A percentile compares a stretch with the other conserved stretches of the same genome.
phyloP scores from a whole-genome alignment of 1,284 basidiomycete species.

The Boletus semigastroideus region DNA sequence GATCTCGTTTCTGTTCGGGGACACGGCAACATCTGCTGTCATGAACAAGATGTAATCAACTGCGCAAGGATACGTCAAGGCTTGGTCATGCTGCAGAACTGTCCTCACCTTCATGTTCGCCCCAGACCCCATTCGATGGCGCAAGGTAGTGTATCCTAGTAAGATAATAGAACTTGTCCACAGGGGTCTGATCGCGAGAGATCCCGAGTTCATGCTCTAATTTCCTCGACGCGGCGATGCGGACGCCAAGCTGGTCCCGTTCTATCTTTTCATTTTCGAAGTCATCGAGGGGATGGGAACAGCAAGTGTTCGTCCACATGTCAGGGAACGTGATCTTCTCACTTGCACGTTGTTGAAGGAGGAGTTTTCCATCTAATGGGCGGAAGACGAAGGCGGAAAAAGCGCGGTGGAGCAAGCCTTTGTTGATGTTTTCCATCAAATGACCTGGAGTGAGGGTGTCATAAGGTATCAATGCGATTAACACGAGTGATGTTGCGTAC shows the following conservation, averaged over 20 bases:
- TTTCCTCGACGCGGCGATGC: constrained; percentile 90
- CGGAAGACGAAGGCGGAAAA: constrained; percentile 98
- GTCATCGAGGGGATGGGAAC: constrained; percentile 95
- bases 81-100: not conserved
- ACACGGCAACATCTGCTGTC: constrained; percentile 85
- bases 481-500: constrained; percentile 46
- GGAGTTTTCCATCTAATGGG: constrained; percentile 90
- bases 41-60: constrained; percentile 99
- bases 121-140: constrained; percentile 91
- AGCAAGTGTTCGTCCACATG: constrained; percentile 99
- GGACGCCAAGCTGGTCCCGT: constrained; percentile 81
- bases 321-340: constrained; percentile 99
- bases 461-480: not conserved
- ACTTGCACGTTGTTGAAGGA: constrained; percentile 91
- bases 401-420: constrained; percentile 94
- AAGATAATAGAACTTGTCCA: constrained; percentile 92
- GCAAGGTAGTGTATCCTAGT: constrained; percentile 98
- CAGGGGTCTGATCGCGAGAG: constrained; percentile 70
- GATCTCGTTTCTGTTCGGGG: constrained; percentile 90
- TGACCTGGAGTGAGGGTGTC: constrained; percentile 55
- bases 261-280: constrained; percentile 82
- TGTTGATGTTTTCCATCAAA: constrained; percentile 96
- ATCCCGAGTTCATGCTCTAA: constrained; percentile 98
- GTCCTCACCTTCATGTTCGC: constrained; percentile 92
- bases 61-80: constrained; percentile 34